phyloP scores from a whole-genome alignment of 108 stramenopile species.

The Aurantiochytrium sp. region DNA sequence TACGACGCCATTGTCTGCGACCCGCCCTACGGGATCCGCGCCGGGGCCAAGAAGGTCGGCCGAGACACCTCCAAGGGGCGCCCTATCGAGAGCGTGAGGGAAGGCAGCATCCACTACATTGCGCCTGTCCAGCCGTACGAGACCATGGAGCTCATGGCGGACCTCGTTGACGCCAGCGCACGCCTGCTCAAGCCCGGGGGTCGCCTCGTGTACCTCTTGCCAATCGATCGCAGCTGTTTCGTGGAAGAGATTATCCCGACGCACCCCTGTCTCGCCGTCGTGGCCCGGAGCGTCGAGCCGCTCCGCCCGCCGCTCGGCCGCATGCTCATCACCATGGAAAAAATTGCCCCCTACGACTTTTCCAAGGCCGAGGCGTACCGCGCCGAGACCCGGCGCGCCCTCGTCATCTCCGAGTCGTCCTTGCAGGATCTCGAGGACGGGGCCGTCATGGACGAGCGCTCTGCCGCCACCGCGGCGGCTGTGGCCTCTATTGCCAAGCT shows the following conservation, averaged over 20 bases:
- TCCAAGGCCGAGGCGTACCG: not conserved
- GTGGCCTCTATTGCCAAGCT: not conserved
- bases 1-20: conserved; percentile 72
- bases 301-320: not conserved
- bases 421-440: not conserved
- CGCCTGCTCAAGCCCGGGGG: conserved; percentile 30
- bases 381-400: not conserved
- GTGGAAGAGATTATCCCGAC: not conserved
- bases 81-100: not conserved
- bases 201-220: conserved; percentile 44
- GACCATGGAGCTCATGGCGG: conserved; percentile 39
- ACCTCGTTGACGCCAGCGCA: conserved; percentile 41
- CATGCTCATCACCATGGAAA: conserved; percentile 16
- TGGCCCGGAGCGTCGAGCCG: not conserved
- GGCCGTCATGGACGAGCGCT: not conserved
- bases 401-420: not conserved
- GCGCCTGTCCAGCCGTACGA: conserved; percentile 44
- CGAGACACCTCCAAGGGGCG: not conserved
- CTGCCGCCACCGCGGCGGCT: not conserved
- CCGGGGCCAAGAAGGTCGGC: conserved; percentile 71
- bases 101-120: conserved; percentile 30
- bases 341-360: not conserved
- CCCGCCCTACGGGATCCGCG: conserved; percentile 75
- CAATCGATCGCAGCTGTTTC: not conserved
- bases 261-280: conserved; percentile 33